Conservation (phyloP, 164 flowering plant genomes). For the Umbellularia californica region DNA sequence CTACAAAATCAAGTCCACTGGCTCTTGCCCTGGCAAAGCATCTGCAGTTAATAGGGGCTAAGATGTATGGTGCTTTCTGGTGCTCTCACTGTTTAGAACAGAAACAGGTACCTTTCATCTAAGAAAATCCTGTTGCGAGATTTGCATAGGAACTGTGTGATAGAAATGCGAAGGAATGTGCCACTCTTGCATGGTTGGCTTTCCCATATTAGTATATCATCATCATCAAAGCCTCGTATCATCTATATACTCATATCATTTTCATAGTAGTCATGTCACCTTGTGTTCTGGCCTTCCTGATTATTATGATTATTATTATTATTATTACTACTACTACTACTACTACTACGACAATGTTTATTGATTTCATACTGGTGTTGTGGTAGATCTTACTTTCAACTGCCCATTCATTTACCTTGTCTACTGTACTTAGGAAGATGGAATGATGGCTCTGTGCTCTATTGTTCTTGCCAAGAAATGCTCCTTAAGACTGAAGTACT, state of each 20-base stretch:
- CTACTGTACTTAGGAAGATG: neutral
- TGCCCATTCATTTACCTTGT: neutral
- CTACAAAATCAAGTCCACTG: constrained; percentile 60
- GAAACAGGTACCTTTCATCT: constrained; percentile 57
- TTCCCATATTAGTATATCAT: neutral
- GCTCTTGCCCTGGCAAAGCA: constrained; percentile 82
- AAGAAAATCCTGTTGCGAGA: neutral
- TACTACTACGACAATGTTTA: neutral
- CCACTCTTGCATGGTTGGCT: neutral
- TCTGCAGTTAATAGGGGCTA: constrained; percentile 78
- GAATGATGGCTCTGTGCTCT: neutral
- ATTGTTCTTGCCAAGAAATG: neutral
- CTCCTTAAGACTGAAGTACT: neutral
- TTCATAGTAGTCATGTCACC: too few species aligned
- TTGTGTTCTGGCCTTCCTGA: too few species aligned
- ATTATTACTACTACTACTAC: neutral
- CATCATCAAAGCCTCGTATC: too few species aligned
- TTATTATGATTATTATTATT: too few species aligned
- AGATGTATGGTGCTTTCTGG: constrained; percentile 99
- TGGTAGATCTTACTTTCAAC: neutral
- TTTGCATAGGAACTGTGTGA: neutral
- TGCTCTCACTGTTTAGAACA: constrained; percentile 95
- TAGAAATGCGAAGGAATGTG: neutral
- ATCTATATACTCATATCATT: too few species aligned
- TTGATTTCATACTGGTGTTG: neutral